These are phyloP conservation scores for Rubus parviflorus DNA, from an alignment of 306 rosid genomes.

Conservation along the genomic window DNA sequence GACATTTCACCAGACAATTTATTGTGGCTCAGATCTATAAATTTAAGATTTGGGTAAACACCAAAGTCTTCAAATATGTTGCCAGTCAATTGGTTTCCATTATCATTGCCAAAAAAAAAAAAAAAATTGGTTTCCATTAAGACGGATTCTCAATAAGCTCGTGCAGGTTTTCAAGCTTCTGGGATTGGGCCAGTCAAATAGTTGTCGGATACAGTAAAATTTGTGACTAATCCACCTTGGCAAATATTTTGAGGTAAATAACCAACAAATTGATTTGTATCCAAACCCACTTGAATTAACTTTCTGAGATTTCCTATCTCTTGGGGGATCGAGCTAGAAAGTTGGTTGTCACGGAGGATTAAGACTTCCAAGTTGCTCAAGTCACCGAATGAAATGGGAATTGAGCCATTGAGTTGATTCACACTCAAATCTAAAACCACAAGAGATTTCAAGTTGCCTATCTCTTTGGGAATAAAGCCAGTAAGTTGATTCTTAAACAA, in stretches of 20 bases:
- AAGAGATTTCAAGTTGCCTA: constrained; percentile 23
- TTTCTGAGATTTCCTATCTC: neutral
- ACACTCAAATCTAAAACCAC: neutral
- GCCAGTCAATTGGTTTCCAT: constrained; percentile 31
- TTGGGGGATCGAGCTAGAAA: neutral
- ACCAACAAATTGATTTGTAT: constrained; percentile 37
- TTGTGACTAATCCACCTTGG: neutral
- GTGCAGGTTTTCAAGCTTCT: constrained; percentile 34
- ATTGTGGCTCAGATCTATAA: constrained; percentile 36
- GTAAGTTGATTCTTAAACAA: neutral
- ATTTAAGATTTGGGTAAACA: constrained; percentile 32
- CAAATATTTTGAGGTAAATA: neutral
- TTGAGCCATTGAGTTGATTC: neutral
- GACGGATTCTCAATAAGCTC: neutral
- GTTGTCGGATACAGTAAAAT: constrained; percentile 27
- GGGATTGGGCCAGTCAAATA: constrained; percentile 34
- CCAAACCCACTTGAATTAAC: constrained; percentile 2
- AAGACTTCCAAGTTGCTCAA: neutral
- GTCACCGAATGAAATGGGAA: constrained; percentile 13
- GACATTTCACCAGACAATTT: constrained; percentile 33
- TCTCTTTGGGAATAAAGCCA: constrained; percentile 2
- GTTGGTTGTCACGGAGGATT: neutral
- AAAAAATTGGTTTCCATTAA: constrained; percentile 36
- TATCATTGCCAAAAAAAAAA: too few species aligned
- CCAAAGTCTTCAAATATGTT: constrained; percentile 39